A percentile compares a stretch with the other conserved stretches of the same genome.
Conservation (phyloP, 495 filamentous ascomycete species). For the Aspergillus sclerotioniger region DNA sequence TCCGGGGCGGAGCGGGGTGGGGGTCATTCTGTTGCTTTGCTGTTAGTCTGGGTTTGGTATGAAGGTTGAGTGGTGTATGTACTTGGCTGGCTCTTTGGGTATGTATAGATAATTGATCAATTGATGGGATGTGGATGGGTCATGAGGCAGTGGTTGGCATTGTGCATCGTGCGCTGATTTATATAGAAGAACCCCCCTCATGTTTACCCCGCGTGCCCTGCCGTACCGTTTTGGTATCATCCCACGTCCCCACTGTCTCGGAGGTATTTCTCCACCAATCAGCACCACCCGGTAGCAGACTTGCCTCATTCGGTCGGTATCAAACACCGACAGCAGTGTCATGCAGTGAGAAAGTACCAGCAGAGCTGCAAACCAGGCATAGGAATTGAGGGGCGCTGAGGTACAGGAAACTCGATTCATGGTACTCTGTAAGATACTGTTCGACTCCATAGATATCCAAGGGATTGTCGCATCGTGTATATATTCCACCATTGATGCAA, state of each 20-base stretch:
- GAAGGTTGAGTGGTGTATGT: neutral
- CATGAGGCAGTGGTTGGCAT: no score
- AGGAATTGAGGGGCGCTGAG: neutral
- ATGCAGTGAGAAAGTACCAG: neutral
- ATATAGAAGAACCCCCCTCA: slow-evolving; percentile 3
- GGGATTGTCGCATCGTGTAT: neutral
- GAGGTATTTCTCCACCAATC: slow-evolving; percentile 18
- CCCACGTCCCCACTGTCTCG: neutral
- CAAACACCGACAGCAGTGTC: neutral
- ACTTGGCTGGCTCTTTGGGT: neutral
- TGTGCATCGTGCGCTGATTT: neutral
- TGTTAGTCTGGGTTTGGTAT: neutral
- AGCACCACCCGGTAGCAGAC: slow-evolving; percentile 1
- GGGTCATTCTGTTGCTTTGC: slow-evolving; percentile 11
- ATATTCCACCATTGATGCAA: neutral
- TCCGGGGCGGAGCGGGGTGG: slow-evolving; percentile 71
- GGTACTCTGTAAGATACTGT: neutral
- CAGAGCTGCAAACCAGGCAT: neutral
- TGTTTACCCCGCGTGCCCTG: slow-evolving; percentile 5
- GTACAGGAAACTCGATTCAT: neutral
- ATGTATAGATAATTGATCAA: no score
- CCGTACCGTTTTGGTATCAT: neutral
- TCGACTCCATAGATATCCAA: neutral
- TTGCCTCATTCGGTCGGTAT: neutral
- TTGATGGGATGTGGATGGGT: neutral